phyloP scores from a whole-genome alignment of 768 basidiomycete genomes.

The Tricholoma saponaceum region DNA sequence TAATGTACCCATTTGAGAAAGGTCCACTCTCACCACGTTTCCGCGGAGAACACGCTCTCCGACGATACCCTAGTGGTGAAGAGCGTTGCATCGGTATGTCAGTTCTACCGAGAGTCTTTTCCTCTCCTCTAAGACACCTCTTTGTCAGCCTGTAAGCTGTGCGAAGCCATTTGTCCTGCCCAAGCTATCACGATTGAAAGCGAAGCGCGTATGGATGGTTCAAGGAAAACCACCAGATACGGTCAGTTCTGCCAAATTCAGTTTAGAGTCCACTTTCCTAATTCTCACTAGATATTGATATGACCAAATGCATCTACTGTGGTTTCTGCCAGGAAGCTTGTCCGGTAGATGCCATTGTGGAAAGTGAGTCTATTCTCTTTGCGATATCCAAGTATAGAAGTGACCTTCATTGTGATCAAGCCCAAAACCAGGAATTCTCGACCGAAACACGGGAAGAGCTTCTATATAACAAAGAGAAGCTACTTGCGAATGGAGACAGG shows the following conservation, averaged over 20 bases:
- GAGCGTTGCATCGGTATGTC: conserved; percentile 95
- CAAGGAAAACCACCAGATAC: conserved; percentile 95
- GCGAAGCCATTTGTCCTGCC: conserved; percentile 98
- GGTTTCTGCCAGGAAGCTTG: conserved; percentile 99
- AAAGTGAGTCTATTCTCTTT: conserved; percentile 58
- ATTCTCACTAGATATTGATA: conserved; percentile 79
- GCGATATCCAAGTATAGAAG: background rate
- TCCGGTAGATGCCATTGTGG: conserved; percentile 98
- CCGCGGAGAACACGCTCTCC: conserved; percentile 95
- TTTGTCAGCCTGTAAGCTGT: conserved; percentile 88
- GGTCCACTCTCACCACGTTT: conserved; percentile 97
- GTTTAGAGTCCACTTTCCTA: conserved; percentile 2
- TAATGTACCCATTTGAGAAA: conserved; percentile 98
- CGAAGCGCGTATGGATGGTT: conserved; percentile 92
- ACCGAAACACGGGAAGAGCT: conserved; percentile 98
- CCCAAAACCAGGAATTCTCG: conserved; percentile 96
- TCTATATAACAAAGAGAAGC: conserved; percentile 98
- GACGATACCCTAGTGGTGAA: conserved; percentile 95
- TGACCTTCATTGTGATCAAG: conserved; percentile 34
- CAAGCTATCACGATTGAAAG: conserved; percentile 99
- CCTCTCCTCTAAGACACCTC: conserved; percentile 1
- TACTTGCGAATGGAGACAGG: conserved; percentile 92
- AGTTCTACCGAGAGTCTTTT: background rate
- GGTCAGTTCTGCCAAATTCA: conserved; percentile 42
- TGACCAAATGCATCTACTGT: conserved; percentile 99